A percentile compares a stretch with the other conserved stretches of the same genome.
These are phyloP conservation scores for Colletotrichum orbiculare DNA, from an alignment of 2,329 filamentous ascomycete genomes.

Conservation along the genomic window DNA sequence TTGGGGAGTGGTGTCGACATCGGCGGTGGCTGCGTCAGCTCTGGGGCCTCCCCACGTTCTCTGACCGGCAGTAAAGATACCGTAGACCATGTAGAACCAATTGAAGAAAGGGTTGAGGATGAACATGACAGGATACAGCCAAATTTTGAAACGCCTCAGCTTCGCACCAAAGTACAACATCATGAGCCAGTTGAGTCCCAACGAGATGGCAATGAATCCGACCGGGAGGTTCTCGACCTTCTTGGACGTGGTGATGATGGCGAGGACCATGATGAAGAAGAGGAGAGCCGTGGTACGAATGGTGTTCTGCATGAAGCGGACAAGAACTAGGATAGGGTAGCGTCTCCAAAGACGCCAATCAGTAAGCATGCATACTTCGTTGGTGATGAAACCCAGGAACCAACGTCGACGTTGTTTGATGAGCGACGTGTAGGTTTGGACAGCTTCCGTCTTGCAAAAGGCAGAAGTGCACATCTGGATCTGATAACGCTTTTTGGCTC, in stretches of 20 bases:
- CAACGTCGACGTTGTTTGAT: conserved; percentile 95
- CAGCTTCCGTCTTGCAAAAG: conserved; percentile 98
- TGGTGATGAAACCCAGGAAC: conserved; percentile 98
- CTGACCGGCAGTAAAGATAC: conserved; percentile 93
- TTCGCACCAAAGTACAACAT: conserved; percentile 96
- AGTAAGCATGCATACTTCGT: conserved; percentile 98
- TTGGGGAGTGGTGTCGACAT: conserved; percentile 79
- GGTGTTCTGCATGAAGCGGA: conserved; percentile 95
- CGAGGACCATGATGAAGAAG: conserved; percentile 93
- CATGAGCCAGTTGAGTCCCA: conserved; percentile 92
- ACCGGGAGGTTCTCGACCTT: conserved; percentile 83
- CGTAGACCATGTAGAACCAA: conserved; percentile 98
- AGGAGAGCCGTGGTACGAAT: conserved; percentile 93
- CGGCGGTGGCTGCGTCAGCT: conserved; percentile 86
- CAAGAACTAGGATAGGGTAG: conserved; percentile 86
- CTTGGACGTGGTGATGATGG: conserved; percentile 85
- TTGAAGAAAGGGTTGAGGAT: conserved; percentile 96
- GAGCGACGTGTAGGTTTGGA: conserved; percentile 85
- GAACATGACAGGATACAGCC: conserved; percentile 96
- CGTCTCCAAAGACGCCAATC: conserved; percentile 91
- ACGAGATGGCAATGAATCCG: conserved; percentile 91
- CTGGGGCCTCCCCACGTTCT: conserved; percentile 95
- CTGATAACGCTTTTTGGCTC: conserved; percentile 90
- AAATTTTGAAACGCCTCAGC: conserved; percentile 90
- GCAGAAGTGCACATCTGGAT: conserved; percentile 98